These are phyloP conservation scores for Aspergillus thermomutatus DNA, from an alignment of 2,329 filamentous ascomycete genomes.

Conservation along the genomic window DNA sequence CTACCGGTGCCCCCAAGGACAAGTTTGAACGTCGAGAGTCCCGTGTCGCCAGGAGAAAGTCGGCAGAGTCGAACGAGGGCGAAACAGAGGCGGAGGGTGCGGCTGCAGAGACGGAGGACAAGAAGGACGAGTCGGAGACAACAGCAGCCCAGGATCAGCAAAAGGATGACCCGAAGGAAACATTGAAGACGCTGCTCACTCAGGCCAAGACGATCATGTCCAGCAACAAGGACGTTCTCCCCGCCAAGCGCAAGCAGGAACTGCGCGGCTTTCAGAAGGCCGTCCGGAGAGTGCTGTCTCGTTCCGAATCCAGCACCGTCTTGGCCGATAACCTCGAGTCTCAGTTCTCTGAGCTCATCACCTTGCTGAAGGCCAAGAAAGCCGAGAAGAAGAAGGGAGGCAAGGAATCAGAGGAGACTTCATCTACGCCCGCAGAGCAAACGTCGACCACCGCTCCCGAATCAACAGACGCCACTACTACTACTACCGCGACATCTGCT, in stretches of 20 bases:
- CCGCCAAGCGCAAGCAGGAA: conserved; percentile 70
- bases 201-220: conserved; percentile 61
- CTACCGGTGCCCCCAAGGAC: conserved; percentile 72
- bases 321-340: conserved; percentile 50
- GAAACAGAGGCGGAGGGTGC: conserved; percentile 24
- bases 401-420: conserved; percentile 16
- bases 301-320: conserved; percentile 45
- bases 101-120: conserved; percentile 26
- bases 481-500: conserved; percentile 13
- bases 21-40: conserved; percentile 37
- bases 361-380: conserved; percentile 44
- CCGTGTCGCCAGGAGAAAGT: conserved; percentile 26
- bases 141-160: conserved; percentile 33
- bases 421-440: conserved; percentile 13
- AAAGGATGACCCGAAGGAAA: conserved; percentile 42
- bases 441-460: conserved; percentile 6
- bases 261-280: conserved; percentile 69
- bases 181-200: conserved; percentile 53
- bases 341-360: conserved; percentile 53
- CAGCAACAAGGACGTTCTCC: conserved; percentile 51
- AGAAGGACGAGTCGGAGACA: conserved; percentile 24
- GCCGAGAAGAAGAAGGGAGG: conserved; percentile 22
- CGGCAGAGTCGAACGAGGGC: conserved; percentile 19
- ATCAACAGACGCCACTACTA: conserved; percentile 7
- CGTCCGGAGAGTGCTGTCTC: conserved; percentile 61